A percentile compares a stretch with the other conserved stretches of the same genome.
These are phyloP conservation scores for Pisolithus marmoratus DNA, from an alignment of 768 basidiomycete genomes.

Conservation along the genomic window DNA sequence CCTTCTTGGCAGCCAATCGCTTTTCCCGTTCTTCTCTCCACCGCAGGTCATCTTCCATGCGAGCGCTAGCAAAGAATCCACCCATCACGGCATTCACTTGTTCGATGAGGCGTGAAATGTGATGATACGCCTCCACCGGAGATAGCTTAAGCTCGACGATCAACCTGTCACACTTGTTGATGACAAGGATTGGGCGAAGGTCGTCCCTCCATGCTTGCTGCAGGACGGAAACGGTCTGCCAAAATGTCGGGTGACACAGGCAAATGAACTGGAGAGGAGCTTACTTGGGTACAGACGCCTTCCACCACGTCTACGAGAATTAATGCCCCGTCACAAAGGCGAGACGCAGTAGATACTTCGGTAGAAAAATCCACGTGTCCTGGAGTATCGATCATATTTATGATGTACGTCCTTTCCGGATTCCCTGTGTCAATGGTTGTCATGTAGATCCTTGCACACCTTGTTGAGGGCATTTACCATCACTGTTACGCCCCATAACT, in stretches of 20 bases:
- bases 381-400: slow-evolving; percentile 98
- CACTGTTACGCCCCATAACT: slow-evolving; percentile 55
- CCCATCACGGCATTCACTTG: slow-evolving; percentile 99
- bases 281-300: slow-evolving; percentile 95
- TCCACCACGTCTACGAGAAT: slow-evolving; percentile 96
- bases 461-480: slow-evolving; percentile 43
- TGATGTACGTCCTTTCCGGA: slow-evolving; percentile 64
- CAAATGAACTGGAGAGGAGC: slow-evolving; percentile 14
- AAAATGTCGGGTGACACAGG: background rate
- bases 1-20: slow-evolving; percentile 71
- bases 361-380: slow-evolving; percentile 99
- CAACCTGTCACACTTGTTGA: slow-evolving; percentile 94
- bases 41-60: slow-evolving; percentile 94
- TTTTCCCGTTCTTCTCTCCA: slow-evolving; percentile 92
- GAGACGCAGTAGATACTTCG: slow-evolving; percentile 91
- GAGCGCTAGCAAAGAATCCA: slow-evolving; percentile 86
- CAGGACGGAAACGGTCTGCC: slow-evolving; percentile 89
- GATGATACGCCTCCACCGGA: slow-evolving; percentile 90
- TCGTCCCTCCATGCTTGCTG: slow-evolving; percentile 92
- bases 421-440: slow-evolving; percentile 40
- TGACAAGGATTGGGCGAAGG: slow-evolving; percentile 85
- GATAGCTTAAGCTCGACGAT: slow-evolving; percentile 90
- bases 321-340: slow-evolving; percentile 91
- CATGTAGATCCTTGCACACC: slow-evolving; percentile 21
- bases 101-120: slow-evolving; percentile 88